phyloP scores from a whole-genome alignment of 495 filamentous ascomycete genomes.

The Pseudomonodictys pantanalensis region DNA sequence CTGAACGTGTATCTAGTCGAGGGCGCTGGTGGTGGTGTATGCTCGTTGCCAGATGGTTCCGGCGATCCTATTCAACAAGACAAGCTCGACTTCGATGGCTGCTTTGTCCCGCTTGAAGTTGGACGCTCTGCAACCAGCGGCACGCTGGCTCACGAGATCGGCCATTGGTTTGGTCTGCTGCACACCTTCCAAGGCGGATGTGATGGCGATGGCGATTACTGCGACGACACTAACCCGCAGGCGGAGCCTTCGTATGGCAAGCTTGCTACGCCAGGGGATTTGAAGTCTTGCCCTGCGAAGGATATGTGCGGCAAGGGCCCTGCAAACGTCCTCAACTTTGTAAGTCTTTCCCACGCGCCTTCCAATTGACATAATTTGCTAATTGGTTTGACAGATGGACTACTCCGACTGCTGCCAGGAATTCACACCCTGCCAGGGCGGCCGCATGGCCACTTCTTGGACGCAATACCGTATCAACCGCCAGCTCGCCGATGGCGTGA shows the following conservation, averaged over 20 bases:
- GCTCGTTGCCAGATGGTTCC: conserved; percentile 6
- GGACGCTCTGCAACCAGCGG: conserved; percentile 1
- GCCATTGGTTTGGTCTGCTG: conserved; percentile 59
- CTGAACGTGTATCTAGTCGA: conserved; percentile 38
- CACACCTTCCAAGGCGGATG: conserved; percentile 54
- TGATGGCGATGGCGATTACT: conserved; percentile 49
- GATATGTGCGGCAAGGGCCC: conserved; percentile 48
- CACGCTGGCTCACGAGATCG: conserved; percentile 38
- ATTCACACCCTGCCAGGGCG: conserved; percentile 29
- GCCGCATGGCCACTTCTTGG: conserved; percentile 11
- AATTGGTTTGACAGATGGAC: conserved; percentile 16
- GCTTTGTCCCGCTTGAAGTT: conserved; percentile 14
- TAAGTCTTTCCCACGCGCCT: background rate
- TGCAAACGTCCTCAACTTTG: conserved; percentile 52
- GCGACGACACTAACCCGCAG: conserved; percentile 54
- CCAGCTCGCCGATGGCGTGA: conserved; percentile 3
- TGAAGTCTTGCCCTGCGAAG: conserved; percentile 46
- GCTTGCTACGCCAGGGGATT: conserved; percentile 10
- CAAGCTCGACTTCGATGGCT: conserved; percentile 19
- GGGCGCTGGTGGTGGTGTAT: conserved; percentile 21
- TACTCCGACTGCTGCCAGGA: conserved; percentile 26
- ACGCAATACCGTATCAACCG: background rate
- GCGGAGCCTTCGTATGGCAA: conserved; percentile 47
- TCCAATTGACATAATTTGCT: background rate
- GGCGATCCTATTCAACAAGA: conserved; percentile 8